Conservation (phyloP, 2,329 filamentous ascomycete species). For the Metarhizium anisopliae region DNA sequence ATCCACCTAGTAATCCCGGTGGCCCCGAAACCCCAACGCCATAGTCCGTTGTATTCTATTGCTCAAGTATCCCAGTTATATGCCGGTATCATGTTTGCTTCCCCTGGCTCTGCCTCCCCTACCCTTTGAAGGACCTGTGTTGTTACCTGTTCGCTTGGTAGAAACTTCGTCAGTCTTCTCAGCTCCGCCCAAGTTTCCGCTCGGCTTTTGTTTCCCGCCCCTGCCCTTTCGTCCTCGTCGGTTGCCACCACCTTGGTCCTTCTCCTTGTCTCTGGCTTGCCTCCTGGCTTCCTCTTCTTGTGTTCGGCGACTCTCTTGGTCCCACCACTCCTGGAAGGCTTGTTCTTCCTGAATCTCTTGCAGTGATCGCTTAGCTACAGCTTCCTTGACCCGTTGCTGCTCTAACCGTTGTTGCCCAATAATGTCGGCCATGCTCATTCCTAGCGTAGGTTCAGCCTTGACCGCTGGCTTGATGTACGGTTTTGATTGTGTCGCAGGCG, state of each 20-base stretch:
- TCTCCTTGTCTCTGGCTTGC: slow-evolving; percentile 30
- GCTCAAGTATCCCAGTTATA: neutral
- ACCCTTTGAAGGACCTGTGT: neutral
- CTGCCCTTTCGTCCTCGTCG: slow-evolving; percentile 19
- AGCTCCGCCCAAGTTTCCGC: slow-evolving; percentile 7
- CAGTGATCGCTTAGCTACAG: slow-evolving; percentile 76
- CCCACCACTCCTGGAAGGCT: slow-evolving; percentile 95
- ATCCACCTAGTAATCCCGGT: neutral
- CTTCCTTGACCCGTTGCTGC: slow-evolving; percentile 73
- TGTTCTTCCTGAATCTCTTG: slow-evolving; percentile 96
- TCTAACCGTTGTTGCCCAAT: slow-evolving; percentile 79
- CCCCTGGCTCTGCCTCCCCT: slow-evolving; percentile 1
- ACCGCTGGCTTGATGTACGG: slow-evolving; percentile 48
- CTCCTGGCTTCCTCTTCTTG: slow-evolving; percentile 51
- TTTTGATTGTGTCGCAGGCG: slow-evolving; percentile 50
- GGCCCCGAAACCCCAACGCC: neutral
- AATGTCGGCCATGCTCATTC: slow-evolving; percentile 78
- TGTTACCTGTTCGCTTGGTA: slow-evolving; percentile 4
- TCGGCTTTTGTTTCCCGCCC: slow-evolving; percentile 18
- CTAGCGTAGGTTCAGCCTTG: slow-evolving; percentile 54
- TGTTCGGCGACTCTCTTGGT: slow-evolving; percentile 67
- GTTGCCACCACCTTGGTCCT: slow-evolving; percentile 14
- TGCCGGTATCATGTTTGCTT: slow-evolving; percentile 1
- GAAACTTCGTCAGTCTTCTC: slow-evolving; percentile 10
- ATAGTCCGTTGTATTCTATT: neutral